Evolutionary conservation across 352 stramenopile genomes (phyloP), one percentile per base, ranked within the genome.

Genomic region (Globisporangium parvum): DNA sequence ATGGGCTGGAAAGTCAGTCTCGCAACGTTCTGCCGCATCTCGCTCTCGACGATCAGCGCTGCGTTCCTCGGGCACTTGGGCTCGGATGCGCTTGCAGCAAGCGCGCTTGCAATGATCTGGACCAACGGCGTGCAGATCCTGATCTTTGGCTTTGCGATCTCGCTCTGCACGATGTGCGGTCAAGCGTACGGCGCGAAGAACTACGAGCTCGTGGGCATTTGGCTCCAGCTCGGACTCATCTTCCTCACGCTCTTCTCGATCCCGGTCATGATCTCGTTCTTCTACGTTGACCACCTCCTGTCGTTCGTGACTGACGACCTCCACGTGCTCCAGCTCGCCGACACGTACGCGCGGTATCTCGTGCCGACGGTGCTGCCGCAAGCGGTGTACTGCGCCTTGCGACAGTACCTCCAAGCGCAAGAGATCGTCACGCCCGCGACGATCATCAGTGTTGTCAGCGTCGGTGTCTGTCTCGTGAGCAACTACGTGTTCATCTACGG

Each of bases 401-500:
- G 80, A 0, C 84, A 91, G 65, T 93, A 91, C 66, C 60, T 93
- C 15, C 80, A 91, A 47, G 73, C 84, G 0, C 77, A 90, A 52
- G 81, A 90, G 63, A 91, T 92, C 52, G 79, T 93, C 48, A 69
- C 67, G n/a, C 81, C 84, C 0, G 77, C 84, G 21, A 91, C 80
- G 4, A 85, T 93, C 60, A 88, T 92, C 55, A 85, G 77, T 35
- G 68, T 91, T 35, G 49, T 71, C 35, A 83, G 75, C 31, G 75
- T 93, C 20, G 75, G 60, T 46, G 84, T 91, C 18, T 85, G 75
- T 20, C 46, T 91, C 18, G 55, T 67, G 46, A 75, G 70, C 57
- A 93, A 93, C 70, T 90, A 89, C 51, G 53, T 83, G 1, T 77
- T 91, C 53, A 93, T 93, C 62, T 91, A 91, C 60, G 81, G 84